These are phyloP conservation scores for Amanita thiersii DNA, from an alignment of 768 basidiomycete genomes.

Conservation along the genomic window DNA sequence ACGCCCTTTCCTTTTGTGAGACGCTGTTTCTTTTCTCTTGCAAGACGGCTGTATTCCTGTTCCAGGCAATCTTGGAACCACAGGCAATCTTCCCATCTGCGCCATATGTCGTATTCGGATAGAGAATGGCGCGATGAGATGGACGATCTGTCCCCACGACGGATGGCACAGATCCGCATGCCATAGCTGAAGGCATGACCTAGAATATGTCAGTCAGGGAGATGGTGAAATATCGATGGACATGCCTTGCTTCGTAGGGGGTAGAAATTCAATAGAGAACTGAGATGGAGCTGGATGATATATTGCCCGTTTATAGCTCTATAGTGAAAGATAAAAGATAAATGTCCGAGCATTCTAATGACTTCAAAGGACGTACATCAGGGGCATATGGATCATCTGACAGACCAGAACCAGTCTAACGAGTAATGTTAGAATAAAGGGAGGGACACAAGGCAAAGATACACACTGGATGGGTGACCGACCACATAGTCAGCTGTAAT, in stretches of 20 bases:
- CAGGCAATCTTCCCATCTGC: conserved; percentile 79
- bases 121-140: conserved; percentile 26
- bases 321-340: not conserved
- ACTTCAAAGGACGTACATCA: not conserved
- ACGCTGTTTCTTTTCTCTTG: conserved; percentile 60
- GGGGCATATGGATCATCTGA: conserved; percentile 4
- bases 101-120: conserved; percentile 65
- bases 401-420: not conserved
- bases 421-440: not conserved
- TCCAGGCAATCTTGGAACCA: conserved; percentile 69
- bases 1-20: conserved; percentile 68
- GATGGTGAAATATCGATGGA: conserved; percentile 5
- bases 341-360: not conserved
- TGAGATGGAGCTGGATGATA: conserved; percentile 47
- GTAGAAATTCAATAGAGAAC: conserved; percentile 53
- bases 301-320: conserved; percentile 60
- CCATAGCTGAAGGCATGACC: conserved; percentile 52
- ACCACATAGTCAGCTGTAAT: too few relatives aligned
- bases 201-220: conserved; percentile 17
- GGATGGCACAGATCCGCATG: conserved; percentile 47
- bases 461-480: not conserved
- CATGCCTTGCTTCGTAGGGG: conserved; percentile 51
- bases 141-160: conserved; percentile 28
- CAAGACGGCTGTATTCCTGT: conserved; percentile 50
- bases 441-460: not conserved